Percentiles rank a stretch among this genome's conserved stretches.
These are phyloP conservation scores for Camellia sinensis DNA, from an alignment of 148 eudicot genomes.

Conservation along the genomic window DNA sequence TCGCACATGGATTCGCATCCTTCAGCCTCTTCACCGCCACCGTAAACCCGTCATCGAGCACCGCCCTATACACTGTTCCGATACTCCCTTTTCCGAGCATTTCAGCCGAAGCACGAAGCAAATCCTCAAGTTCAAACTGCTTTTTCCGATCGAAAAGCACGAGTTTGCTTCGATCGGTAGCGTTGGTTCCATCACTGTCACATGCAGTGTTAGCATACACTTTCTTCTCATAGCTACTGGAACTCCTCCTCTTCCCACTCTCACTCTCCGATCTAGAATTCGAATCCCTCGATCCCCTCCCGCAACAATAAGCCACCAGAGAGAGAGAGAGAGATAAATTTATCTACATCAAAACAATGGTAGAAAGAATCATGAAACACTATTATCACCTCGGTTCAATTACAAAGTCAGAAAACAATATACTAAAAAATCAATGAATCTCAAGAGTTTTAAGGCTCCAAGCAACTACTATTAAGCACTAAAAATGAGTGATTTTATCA, in stretches of 20 bases:
- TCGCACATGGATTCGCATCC: slow-evolving; percentile 86
- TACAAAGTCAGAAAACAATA: too few relatives aligned
- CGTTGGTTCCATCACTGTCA: slow-evolving; percentile 63
- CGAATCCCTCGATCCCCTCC: slow-evolving; percentile 35
- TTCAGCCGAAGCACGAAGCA: slow-evolving; percentile 91
- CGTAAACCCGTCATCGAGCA: slow-evolving; percentile 66
- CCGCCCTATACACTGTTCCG: slow-evolving; percentile 89
- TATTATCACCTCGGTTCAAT: too few relatives aligned
- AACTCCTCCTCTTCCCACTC: slow-evolving; percentile 61
- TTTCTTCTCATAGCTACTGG: slow-evolving; percentile 69
- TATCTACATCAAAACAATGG: too few relatives aligned
- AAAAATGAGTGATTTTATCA: too few relatives aligned
- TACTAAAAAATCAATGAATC: too few relatives aligned
- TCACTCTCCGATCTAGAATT: slow-evolving; percentile 38
- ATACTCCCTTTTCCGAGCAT: slow-evolving; percentile 92
- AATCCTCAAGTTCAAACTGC: slow-evolving; percentile 88
- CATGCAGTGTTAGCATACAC: slow-evolving; percentile 53
- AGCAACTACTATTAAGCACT: too few relatives aligned
- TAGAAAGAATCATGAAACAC: too few relatives aligned
- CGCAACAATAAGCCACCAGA: slow-evolving; percentile 50
- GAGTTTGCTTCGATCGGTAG: slow-evolving; percentile 56
- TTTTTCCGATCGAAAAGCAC: slow-evolving; percentile 75
- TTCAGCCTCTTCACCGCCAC: slow-evolving; percentile 95
- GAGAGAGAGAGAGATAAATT: too few relatives aligned
- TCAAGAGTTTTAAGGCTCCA: too few relatives aligned